Evolutionary conservation across 202 grass and related monocot genomes (phyloP).

Genomic region (Panicum hallii): DNA sequence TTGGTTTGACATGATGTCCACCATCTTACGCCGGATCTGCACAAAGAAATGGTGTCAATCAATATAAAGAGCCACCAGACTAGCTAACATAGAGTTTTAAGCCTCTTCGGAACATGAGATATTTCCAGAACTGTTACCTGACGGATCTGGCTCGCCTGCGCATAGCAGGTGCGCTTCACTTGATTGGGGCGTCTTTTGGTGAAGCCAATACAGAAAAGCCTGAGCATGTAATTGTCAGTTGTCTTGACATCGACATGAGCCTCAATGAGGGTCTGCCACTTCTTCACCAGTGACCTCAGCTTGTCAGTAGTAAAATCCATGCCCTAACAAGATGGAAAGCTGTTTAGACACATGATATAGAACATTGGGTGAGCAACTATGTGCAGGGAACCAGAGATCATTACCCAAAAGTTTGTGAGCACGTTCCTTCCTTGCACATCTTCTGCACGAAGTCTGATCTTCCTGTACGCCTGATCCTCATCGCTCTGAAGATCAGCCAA

Average conservation of each 20-base stretch:
- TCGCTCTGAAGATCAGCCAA: conserved; percentile 78
- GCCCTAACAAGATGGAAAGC: conserved; percentile 35
- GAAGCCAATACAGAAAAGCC: conserved; percentile 77
- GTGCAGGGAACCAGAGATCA: neutral
- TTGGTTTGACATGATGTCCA: conserved; percentile 74
- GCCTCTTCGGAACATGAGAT: neutral
- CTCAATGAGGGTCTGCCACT: conserved; percentile 83
- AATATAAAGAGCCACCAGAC: neutral
- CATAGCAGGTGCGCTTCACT: conserved; percentile 79
- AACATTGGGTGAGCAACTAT: neutral
- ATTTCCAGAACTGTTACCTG: conserved; percentile 50
- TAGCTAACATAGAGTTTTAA: neutral
- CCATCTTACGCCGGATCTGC: conserved; percentile 78
- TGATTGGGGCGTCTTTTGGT: conserved; percentile 74
- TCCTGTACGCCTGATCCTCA: conserved; percentile 78
- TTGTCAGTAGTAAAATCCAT: conserved; percentile 81
- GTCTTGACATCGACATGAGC: conserved; percentile 80
- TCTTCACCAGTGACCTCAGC: conserved; percentile 68
- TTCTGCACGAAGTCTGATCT: conserved; percentile 71
- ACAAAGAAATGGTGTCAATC: conserved; percentile 23
- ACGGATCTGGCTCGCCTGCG: conserved; percentile 75
- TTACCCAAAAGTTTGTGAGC: conserved; percentile 82
- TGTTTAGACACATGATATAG: neutral
- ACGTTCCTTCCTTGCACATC: conserved; percentile 81
- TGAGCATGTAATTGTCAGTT: conserved; percentile 69